Conservation (phyloP, 768 basidiomycete genomes). For the Phanerodontia chrysosporium region DNA sequence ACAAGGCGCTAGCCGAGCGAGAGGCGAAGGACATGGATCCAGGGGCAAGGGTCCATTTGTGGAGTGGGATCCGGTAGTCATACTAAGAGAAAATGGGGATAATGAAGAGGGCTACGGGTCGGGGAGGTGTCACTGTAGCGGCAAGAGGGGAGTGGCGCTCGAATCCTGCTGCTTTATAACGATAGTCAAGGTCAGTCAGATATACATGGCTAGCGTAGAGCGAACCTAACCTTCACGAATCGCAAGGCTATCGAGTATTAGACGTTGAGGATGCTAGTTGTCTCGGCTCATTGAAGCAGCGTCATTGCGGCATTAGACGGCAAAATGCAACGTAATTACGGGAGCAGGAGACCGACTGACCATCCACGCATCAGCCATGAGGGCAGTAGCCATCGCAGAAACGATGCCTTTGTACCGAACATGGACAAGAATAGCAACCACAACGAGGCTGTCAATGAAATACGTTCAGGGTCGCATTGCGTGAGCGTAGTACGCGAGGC, state of each 20-base stretch:
- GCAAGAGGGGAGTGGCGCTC: neutral
- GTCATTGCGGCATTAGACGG: neutral
- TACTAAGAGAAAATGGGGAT: neutral
- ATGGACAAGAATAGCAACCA: neutral
- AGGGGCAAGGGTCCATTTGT: neutral
- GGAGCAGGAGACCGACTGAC: neutral
- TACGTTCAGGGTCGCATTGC: neutral
- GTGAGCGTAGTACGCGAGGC: neutral
- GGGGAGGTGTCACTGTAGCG: neutral
- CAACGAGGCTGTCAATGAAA: neutral
- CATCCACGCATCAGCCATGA: slow-evolving; percentile 3
- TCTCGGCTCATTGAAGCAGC: neutral
- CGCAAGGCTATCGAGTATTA: neutral
- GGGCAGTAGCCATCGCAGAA: neutral
- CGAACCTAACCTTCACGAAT: neutral
- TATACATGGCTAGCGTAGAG: neutral
- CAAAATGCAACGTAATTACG: neutral
- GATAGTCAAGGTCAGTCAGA: neutral
- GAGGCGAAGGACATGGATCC: neutral
- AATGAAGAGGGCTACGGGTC: neutral
- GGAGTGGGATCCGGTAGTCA: neutral
- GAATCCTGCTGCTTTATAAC: neutral
- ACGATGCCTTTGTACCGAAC: neutral
- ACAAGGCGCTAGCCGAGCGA: neutral
- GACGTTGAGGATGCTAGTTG: neutral